Evolutionary conservation across 352 stramenopile genomes (phyloP), one percentile per base, ranked within the genome.

Genomic region (Pythium myriotylum): DNA sequence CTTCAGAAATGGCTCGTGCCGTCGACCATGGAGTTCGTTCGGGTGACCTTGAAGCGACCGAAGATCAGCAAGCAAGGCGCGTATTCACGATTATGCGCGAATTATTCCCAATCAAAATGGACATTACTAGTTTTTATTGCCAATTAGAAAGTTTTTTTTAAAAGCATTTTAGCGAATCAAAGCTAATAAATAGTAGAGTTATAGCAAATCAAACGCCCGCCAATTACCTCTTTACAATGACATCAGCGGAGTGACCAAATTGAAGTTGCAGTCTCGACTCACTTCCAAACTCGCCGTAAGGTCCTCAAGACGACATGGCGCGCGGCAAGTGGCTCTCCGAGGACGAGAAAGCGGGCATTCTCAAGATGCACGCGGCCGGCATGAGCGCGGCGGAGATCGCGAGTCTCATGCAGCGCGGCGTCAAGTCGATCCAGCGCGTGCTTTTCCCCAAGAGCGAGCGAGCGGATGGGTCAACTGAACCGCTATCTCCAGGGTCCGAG

Each of bases 361-460:
- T 75, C 8, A 48, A 64, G 45, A 67, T 88, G 70, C 67, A 74
- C 33, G 58, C 57, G 7, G 54, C 70, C 20, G 77, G 79, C 20
- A 59, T 88, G 55, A 39, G 63, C 0, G 67, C 81, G 16, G 40
- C 53, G 13, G 53, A 67, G 20, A 80, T 91, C 59, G 72, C 81
- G 27, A 57, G 1, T 16, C 50, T 49, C 3, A 45, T 62, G 24
- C 49, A 67, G 60, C 60, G 60, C 54, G 60, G 60, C 22, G 26
- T 52, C 60, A 67, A 67, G 53, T 62, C 60, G 17, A 67, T 67
- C 37, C 37, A 62, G 37, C 60, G 60, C 24, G 60, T 67, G 43
- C 19, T 67, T 4, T 24, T 19, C 41, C 9, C 17, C 16, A 43
- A 24, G 26, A 17, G 33, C n/a, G n/a, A n/a, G n/a, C n/a, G n/a